Percentiles rank a stretch among this genome's conserved stretches.
These are phyloP conservation scores for Rhododendron mucronatum DNA, from an alignment of 148 eudicot genomes.

Conservation along the genomic window DNA sequence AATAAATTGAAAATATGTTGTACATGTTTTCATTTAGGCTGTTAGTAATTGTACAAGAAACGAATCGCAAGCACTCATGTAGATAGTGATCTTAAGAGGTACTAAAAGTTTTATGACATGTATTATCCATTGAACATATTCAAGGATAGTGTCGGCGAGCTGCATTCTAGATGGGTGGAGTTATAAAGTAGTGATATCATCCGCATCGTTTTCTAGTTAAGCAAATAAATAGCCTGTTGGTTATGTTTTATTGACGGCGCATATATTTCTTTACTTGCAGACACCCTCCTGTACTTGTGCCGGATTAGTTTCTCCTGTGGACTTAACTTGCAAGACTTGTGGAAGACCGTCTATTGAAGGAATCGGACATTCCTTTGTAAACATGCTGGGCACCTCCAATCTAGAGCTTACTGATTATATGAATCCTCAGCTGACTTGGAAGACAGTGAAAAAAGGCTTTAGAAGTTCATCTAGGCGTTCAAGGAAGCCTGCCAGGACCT, in stretches of 20 bases:
- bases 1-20: background rate
- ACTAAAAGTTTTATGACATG: background rate
- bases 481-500: conserved; percentile 31
- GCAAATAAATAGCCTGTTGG: background rate
- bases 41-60: background rate
- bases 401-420: conserved; percentile 37
- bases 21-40: background rate
- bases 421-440: conserved; percentile 51
- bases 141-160: background rate
- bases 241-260: background rate
- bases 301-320: conserved; percentile 5
- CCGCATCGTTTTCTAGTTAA: background rate
- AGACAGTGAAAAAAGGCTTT: conserved; percentile 41
- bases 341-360: conserved; percentile 32
- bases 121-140: background rate
- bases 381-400: conserved; percentile 38
- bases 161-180: background rate
- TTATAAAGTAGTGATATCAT: background rate
- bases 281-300: conserved; percentile 15
- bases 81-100: background rate
- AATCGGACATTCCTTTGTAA: conserved; percentile 27
- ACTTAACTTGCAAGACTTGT: conserved; percentile 12
- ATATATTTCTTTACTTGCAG: conserved; percentile 11
- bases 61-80: background rate
- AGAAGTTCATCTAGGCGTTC: conserved; percentile 43